Conservation (phyloP, 176 grass and related monocot species). For the Dactylis glomerata region DNA sequence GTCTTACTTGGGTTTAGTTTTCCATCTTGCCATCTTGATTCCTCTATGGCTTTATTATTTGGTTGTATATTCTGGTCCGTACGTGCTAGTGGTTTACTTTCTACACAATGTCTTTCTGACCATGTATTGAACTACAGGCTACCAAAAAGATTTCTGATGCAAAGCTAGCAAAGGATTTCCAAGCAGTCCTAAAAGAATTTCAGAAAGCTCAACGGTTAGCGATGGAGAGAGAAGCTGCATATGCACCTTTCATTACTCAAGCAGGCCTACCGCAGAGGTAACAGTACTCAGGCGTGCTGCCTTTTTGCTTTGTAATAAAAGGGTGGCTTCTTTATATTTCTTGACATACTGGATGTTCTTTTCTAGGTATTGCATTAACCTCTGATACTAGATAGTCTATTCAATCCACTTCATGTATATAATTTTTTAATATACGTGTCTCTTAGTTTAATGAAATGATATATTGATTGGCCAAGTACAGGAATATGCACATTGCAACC, state of each 20-base stretch:
- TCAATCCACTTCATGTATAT: not conserved
- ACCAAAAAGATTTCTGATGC: slow-evolving; percentile 96
- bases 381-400: not conserved
- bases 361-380: not conserved
- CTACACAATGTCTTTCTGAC: not conserved
- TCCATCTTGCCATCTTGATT: slow-evolving; percentile 7
- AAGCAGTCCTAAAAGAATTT: slow-evolving; percentile 89
- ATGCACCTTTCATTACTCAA: slow-evolving; percentile 83
- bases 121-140: slow-evolving; percentile 53
- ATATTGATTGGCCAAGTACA: not conserved
- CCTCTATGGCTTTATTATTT: not conserved
- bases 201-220: slow-evolving; percentile 86
- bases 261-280: slow-evolving; percentile 63
- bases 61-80: not conserved
- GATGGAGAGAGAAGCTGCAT: slow-evolving; percentile 94
- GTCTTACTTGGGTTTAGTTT: not conserved
- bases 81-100: not conserved
- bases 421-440: not conserved
- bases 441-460: not conserved
- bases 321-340: not conserved
- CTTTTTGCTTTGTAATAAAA: slow-evolving; percentile 9
- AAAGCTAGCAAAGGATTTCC: slow-evolving; percentile 97
- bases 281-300: not conserved
- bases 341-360: not conserved
- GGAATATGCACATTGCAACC: not conserved